Percentiles rank a stretch among this genome's conserved stretches.
Conservation (phyloP, 352 stramenopile species). For the Phytophthora macrochlamydospora region DNA sequence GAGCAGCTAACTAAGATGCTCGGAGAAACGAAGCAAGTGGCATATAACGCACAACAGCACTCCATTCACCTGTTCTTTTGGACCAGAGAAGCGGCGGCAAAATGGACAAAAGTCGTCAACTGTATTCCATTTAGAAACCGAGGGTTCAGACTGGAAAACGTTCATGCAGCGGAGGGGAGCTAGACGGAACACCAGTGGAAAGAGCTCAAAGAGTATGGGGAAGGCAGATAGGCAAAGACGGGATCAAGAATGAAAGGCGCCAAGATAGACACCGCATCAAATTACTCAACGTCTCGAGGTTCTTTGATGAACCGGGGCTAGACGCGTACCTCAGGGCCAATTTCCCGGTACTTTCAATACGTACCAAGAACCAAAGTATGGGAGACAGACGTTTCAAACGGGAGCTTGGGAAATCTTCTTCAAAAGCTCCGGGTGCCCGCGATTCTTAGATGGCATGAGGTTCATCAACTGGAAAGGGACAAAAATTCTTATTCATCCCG, state of each 20-base stretch:
- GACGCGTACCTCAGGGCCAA: neutral
- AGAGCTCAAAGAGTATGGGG: neutral
- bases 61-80: constrained; percentile 9
- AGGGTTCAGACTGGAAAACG: neutral
- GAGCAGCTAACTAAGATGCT: constrained; percentile 11
- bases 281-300: constrained; percentile 6
- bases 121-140: constrained; percentile 1
- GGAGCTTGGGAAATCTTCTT: constrained; percentile 11
- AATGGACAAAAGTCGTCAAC: neutral
- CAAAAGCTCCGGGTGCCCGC: neutral
- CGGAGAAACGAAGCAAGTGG: constrained; percentile 6
- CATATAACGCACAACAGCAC: constrained; percentile 6
- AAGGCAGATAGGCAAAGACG: neutral
- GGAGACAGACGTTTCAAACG: constrained; percentile 1
- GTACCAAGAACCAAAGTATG: constrained; percentile 1
- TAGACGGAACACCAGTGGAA: neutral
- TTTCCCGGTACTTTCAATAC: constrained; percentile 1
- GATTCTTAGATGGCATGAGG: neutral
- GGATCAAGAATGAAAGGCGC: neutral
- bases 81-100: constrained; percentile 2
- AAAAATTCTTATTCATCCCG: constrained; percentile 4
- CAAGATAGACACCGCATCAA: constrained; percentile 4
- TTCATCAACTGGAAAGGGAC: constrained; percentile 9
- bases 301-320: constrained; percentile 1
- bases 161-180: neutral